phyloP scores from a whole-genome alignment of 2,329 filamentous ascomycete species.

The Drechslerella coelobrocha region DNA sequence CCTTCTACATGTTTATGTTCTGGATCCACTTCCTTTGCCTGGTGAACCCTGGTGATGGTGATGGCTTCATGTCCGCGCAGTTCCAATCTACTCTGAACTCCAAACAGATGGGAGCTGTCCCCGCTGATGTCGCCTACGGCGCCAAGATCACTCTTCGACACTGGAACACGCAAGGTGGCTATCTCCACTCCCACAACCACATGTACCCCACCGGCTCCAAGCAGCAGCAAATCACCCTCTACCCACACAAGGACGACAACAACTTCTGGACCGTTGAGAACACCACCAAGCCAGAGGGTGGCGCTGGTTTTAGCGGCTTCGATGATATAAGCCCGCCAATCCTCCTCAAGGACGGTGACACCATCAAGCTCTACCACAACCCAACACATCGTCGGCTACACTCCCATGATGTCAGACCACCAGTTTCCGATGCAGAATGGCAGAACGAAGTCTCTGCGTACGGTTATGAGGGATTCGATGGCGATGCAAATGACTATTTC shows the following conservation, averaged over 20 bases:
- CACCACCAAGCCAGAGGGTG: slow-evolving; percentile 76
- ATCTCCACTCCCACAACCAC: slow-evolving; percentile 92
- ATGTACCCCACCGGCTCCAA: slow-evolving; percentile 99
- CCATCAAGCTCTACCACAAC: slow-evolving; percentile 82
- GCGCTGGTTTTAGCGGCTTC: slow-evolving; percentile 53
- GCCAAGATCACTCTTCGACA: slow-evolving; percentile 87
- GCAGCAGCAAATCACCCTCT: slow-evolving; percentile 97
- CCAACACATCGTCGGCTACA: slow-evolving; percentile 88
- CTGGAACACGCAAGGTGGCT: slow-evolving; percentile 96
- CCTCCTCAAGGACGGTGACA: slow-evolving; percentile 78
- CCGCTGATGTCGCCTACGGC: slow-evolving; percentile 88
- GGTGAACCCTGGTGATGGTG: slow-evolving; percentile 92
- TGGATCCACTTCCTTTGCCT: slow-evolving; percentile 94
- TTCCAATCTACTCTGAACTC: slow-evolving; percentile 97
- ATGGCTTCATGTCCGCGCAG: slow-evolving; percentile 99
- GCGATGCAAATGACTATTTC: slow-evolving; percentile 96
- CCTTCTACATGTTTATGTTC: slow-evolving; percentile 97
- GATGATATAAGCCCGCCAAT: slow-evolving; percentile 65
- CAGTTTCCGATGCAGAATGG: slow-evolving; percentile 87
- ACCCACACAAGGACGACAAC: slow-evolving; percentile 99
- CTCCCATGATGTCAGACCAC: slow-evolving; percentile 90
- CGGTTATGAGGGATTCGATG: slow-evolving; percentile 94
- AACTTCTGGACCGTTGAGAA: slow-evolving; percentile 95
- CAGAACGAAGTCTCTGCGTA: slow-evolving; percentile 97
- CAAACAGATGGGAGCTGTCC: slow-evolving; percentile 94